A percentile compares a stretch with the other conserved stretches of the same genome.
These are phyloP conservation scores for Naganishia vaughanmartiniae DNA, from an alignment of 768 basidiomycete genomes.

Conservation along the genomic window DNA sequence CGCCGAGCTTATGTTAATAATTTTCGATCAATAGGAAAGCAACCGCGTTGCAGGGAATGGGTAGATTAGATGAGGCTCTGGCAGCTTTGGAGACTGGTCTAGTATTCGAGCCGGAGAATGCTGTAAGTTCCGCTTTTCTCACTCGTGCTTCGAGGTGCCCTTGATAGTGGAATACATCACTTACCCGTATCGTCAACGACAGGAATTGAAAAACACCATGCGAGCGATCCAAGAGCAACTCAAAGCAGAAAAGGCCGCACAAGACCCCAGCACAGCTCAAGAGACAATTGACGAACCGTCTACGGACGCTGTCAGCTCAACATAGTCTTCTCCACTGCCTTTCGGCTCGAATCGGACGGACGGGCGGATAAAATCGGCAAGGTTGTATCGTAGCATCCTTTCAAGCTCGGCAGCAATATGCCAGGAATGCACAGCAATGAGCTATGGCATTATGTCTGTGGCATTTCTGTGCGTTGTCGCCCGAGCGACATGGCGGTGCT, in stretches of 20 bases:
- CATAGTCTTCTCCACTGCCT: not conserved
- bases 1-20: not conserved
- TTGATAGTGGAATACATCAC: not conserved
- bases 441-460: too few relatives aligned
- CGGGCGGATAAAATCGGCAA: not conserved
- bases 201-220: constrained; percentile 25
- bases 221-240: constrained; percentile 6
- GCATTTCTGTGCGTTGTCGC: too few relatives aligned
- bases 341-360: not conserved
- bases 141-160: not conserved
- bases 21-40: constrained; percentile 58
- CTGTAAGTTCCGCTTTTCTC: constrained; percentile 52
- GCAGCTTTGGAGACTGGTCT: constrained; percentile 79
- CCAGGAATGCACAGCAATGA: not conserved
- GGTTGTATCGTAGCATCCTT: constrained; percentile 2
- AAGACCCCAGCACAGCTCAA: not conserved
- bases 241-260: not conserved
- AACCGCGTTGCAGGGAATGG: constrained; percentile 76
- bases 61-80: constrained; percentile 67
- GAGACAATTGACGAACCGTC: not conserved
- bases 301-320: not conserved
- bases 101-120: constrained; percentile 72
- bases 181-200: not conserved
- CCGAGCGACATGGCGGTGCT: too few relatives aligned
- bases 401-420: not conserved